Evolutionary conservation across 768 basidiomycete genomes (phyloP).

Genomic region (Tephrocybe sp.): DNA sequence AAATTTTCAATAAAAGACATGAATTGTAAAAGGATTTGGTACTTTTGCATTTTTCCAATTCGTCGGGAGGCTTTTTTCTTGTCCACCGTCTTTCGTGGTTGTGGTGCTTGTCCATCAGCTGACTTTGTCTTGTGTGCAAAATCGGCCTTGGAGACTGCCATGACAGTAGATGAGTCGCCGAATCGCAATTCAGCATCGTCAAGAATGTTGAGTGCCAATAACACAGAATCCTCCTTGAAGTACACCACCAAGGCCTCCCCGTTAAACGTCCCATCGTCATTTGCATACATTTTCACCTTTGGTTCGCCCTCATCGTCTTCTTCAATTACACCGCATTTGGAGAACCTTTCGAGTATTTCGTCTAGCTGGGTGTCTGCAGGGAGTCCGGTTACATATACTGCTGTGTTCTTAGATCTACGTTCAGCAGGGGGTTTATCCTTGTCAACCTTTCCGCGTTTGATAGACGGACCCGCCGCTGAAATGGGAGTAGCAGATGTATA

Average conservation of each 20-base stretch:
- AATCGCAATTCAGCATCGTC: slow-evolving; percentile 91
- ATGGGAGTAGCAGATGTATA: slow-evolving; percentile 55
- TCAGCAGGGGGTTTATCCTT: slow-evolving; percentile 42
- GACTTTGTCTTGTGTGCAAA: slow-evolving; percentile 67
- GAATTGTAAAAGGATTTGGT: neutral
- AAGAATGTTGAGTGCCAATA: slow-evolving; percentile 76
- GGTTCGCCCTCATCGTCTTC: slow-evolving; percentile 88
- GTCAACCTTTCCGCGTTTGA: slow-evolving; percentile 67
- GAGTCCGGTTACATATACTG: slow-evolving; percentile 84
- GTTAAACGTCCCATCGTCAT: slow-evolving; percentile 82
- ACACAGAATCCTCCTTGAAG: slow-evolving; percentile 96
- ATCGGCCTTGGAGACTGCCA: slow-evolving; percentile 74
- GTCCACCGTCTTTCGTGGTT: slow-evolving; percentile 62
- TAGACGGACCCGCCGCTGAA: slow-evolving; percentile 47
- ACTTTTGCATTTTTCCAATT: slow-evolving; percentile 90
- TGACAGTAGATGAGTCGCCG: slow-evolving; percentile 70
- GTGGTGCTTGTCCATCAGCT: slow-evolving; percentile 37
- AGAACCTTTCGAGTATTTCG: slow-evolving; percentile 83
- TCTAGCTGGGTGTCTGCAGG: slow-evolving; percentile 72
- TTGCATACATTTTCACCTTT: slow-evolving; percentile 95
- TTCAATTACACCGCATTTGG: slow-evolving; percentile 88
- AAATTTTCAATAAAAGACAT: neutral
- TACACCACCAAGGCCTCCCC: slow-evolving; percentile 96
- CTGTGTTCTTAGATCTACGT: slow-evolving; percentile 86
- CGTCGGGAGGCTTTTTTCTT: slow-evolving; percentile 75